Conservation (phyloP, 129 eudicot genomes). For the Artemisia argyi region DNA sequence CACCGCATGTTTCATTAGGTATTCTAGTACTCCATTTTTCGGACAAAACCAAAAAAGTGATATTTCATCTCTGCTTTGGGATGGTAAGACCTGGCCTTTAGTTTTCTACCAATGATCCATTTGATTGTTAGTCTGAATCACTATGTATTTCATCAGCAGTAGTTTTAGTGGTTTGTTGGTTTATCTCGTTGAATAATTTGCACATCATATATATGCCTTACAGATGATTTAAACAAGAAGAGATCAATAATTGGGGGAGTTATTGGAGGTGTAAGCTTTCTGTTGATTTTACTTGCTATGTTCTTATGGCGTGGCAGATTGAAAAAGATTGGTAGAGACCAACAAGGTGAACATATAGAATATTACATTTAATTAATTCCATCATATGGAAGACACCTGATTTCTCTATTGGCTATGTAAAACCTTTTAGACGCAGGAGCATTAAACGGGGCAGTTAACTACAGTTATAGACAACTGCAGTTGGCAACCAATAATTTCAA, state of each 20-base stretch:
- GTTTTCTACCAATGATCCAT: background rate
- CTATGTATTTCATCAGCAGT: no score
- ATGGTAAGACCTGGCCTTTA: conserved; percentile 32
- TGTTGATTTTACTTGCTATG: conserved; percentile 33
- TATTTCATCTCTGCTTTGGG: conserved; percentile 38
- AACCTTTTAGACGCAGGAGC: background rate
- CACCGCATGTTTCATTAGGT: conserved; percentile 52
- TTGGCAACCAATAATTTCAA: conserved; percentile 10
- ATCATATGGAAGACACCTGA: background rate
- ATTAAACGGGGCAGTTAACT: background rate
- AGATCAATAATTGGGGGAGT: conserved; percentile 29
- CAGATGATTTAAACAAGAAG: conserved; percentile 45
- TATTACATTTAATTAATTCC: background rate
- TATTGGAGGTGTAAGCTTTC: conserved; percentile 44
- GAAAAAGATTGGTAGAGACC: conserved; percentile 28
- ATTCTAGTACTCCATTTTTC: conserved; percentile 43
- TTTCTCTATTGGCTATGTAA: background rate
- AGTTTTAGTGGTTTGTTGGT: background rate
- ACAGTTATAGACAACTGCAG: background rate
- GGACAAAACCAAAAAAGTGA: conserved; percentile 28
- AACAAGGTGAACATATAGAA: conserved; percentile 13
- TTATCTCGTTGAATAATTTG: background rate
- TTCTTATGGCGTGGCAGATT: conserved; percentile 23
- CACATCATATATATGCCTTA: conserved; percentile 8
- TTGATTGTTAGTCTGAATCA: no score